Evolutionary conservation across 1,139 yeast genomes (phyloP).

Genomic region (Candida labiduridarum): DNA sequence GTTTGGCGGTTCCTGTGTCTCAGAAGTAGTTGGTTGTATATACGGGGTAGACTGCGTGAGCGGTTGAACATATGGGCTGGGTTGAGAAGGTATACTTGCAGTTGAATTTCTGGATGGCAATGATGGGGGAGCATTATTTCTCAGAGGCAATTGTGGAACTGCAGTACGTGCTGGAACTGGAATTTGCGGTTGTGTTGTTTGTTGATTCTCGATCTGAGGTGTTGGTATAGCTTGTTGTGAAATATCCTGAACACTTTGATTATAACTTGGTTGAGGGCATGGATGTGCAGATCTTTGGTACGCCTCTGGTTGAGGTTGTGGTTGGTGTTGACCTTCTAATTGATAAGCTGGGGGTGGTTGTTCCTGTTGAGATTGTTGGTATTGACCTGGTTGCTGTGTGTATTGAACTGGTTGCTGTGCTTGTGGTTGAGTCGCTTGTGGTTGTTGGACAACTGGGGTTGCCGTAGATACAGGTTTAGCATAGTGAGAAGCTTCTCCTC

Average conservation of each 20-base stretch:
- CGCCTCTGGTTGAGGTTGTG: conserved; percentile 7
- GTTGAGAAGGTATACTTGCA: conserved; percentile 3
- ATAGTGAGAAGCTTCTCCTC: conserved; percentile 15
- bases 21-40: neutral
- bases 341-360: conserved; percentile 8
- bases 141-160: conserved; percentile 9
- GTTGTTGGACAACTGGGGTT: conserved; percentile 12
- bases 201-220: conserved; percentile 8
- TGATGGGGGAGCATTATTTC: conserved; percentile 5
- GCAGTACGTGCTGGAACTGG: conserved; percentile 7
- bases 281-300: too few relatives aligned
- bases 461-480: neutral
- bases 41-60: neutral
- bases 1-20: conserved; percentile 9
- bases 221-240: conserved; percentile 7
- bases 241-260: conserved; percentile 11
- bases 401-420: conserved; percentile 7
- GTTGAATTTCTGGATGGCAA: conserved; percentile 8
- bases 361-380: conserved; percentile 6
- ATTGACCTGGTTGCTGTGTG: conserved; percentile 10
- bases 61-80: neutral
- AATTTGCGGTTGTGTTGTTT: conserved; percentile 9
- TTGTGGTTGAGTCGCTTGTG: conserved; percentile 4
- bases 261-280: neutral
- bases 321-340: conserved; percentile 8